Evolutionary conservation across 306 rosid genomes (phyloP).

Genomic region (Glycyrrhiza uralensis): DNA sequence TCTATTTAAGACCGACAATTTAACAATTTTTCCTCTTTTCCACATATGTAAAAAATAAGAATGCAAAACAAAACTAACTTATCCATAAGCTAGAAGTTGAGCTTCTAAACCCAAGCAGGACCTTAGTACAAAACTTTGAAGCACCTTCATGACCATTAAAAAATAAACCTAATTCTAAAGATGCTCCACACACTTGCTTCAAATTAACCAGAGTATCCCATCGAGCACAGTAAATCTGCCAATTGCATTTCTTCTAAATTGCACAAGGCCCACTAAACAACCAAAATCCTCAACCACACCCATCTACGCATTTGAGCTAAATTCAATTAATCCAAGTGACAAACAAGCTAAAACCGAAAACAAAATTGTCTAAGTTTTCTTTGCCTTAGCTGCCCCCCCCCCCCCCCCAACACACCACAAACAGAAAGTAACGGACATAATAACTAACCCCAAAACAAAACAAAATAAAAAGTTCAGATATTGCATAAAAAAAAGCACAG

Average conservation of each 20-base stretch:
- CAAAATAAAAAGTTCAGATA: neutral
- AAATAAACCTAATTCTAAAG: conserved; percentile 8
- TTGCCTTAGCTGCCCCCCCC: neutral
- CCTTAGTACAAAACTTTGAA: neutral
- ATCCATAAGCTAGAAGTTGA: no score
- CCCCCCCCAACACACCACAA: conserved; percentile 28
- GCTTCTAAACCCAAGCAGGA: no score
- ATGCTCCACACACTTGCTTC: conserved; percentile 17
- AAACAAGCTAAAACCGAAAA: conserved; percentile 13
- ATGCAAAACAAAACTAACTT: no score
- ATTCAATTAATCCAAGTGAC: neutral
- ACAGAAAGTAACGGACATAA: conserved; percentile 33
- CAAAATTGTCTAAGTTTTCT: neutral
- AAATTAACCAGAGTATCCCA: neutral
- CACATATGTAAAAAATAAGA: no score
- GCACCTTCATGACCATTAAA: conserved; percentile 6
- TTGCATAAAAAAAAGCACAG: neutral
- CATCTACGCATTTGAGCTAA: conserved; percentile 11
- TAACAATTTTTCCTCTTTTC: no score
- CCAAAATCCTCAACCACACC: conserved; percentile 7
- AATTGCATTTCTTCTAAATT: neutral
- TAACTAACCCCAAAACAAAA: conserved; percentile 26
- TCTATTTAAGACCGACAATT: no score
- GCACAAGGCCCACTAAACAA: neutral
- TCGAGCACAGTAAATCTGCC: conserved; percentile 20